Base-by-base conservation (phyloP, 257 asterid species). In the Petunia axillaris region DNA sequence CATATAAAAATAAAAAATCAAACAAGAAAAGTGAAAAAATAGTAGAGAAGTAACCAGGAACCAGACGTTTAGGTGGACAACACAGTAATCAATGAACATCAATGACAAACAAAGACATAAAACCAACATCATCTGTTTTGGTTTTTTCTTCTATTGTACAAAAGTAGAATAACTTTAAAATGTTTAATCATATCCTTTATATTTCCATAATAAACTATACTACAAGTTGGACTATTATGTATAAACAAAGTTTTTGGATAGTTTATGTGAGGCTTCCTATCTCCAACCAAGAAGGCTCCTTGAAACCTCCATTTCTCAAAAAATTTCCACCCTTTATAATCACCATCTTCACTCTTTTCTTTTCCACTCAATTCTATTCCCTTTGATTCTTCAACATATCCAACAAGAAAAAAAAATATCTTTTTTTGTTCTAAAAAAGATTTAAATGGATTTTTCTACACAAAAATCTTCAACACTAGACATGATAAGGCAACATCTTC, bases 401-500 rank as follows among this genome's bases (percentile, higher is more conserved):
- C 5, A 43, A 48, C 25, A 5, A 41, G 7, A 44, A 6, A 44
- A 37, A 35, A 11, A 4, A 10, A 2, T 2, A 1, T 36, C 16
- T 36, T 8, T 7, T 64, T 4, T 59, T 77, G 41, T 4, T 68
- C 43, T 39, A 9, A 11, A 36, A 37, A 58, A 5, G 8, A 59
- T 59, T 35, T 4, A 71, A 79, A 81, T 81, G 84, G 84, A 43
- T 16, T 73, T 80, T 6, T 55, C 73, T n/a, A 40, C 25, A 25
- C 70, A 39, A 14, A 53, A 57, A 77, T 14, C 25, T 25, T 55
- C 11, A 35, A 39, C 79, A 39, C 66, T 82, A 35, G 85, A 78
- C 0, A 44, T 82, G 44, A 78, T 82, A 8, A 66, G 62, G 16
- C 82, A 78, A 16, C 80, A 77, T 66, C 85, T 82, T 77, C 35